Evolutionary conservation across 2,329 filamentous ascomycete species (phyloP).

Genomic region (Salinomyces thailandicus): DNA sequence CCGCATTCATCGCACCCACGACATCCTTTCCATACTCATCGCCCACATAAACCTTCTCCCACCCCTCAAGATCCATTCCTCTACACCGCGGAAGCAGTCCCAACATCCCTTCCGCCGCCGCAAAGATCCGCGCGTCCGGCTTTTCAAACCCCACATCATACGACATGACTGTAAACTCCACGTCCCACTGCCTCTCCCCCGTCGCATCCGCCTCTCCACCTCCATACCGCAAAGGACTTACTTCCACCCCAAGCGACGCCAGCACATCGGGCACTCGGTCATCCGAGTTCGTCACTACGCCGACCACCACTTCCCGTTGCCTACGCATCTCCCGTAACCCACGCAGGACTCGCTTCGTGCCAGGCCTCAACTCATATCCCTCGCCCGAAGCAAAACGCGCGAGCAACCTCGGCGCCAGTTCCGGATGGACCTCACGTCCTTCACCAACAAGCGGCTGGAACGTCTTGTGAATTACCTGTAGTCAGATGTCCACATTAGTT

Average conservation of each 20-base stretch:
- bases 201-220: neutral
- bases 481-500: too few relatives aligned
- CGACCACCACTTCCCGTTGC: constrained; percentile 27
- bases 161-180: constrained; percentile 52
- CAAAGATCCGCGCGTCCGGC: constrained; percentile 47
- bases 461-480: constrained; percentile 44
- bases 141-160: constrained; percentile 55
- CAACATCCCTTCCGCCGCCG: constrained; percentile 41
- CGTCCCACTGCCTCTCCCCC: constrained; percentile 21
- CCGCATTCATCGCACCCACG: constrained; percentile 36
- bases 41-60: constrained; percentile 43
- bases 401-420: constrained; percentile 41
- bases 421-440: constrained; percentile 30
- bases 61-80: constrained; percentile 17
- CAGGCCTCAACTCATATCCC: constrained; percentile 42
- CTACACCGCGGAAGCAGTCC: constrained; percentile 18
- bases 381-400: constrained; percentile 43
- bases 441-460: constrained; percentile 34
- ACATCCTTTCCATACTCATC: constrained; percentile 45
- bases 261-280: constrained; percentile 47
- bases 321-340: constrained; percentile 25
- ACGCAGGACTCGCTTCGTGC: constrained; percentile 38
- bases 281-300: constrained; percentile 55
- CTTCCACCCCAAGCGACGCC: constrained; percentile 41
- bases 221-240: constrained; percentile 31